Conservation (phyloP, 257 asterid species). For the Verbena officinalis region DNA sequence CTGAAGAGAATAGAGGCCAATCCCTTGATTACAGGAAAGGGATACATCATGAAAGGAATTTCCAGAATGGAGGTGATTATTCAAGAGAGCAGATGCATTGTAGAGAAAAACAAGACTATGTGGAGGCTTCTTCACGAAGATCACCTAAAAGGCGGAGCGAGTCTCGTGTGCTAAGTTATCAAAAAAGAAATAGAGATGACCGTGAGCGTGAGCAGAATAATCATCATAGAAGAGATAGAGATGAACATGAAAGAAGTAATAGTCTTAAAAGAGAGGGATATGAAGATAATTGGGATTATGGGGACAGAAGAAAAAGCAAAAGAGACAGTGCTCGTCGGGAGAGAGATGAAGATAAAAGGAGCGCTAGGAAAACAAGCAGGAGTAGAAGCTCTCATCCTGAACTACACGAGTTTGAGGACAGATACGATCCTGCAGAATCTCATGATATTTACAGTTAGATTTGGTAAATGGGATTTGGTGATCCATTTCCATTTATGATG, state of each 20-base stretch:
- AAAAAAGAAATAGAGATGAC: constrained; percentile 37
- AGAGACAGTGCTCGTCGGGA: constrained; percentile 29
- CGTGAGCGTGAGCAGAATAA: constrained; percentile 22
- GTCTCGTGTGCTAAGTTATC: constrained; percentile 34
- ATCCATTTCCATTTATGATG: constrained; percentile 18
- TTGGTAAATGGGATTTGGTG: constrained; percentile 12
- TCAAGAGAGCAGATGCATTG: constrained; percentile 31
- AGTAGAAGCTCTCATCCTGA: constrained; percentile 38
- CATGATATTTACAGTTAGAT: constrained; percentile 32
- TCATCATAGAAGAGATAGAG: constrained; percentile 36
- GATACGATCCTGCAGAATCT: constrained; percentile 68
- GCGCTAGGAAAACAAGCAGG: constrained; percentile 28
- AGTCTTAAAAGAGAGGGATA: constrained; percentile 48
- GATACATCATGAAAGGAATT: constrained; percentile 32
- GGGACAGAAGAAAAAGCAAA: constrained; percentile 41
- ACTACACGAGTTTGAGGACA: constrained; percentile 56
- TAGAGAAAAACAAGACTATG: constrained; percentile 35
- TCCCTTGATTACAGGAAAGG: constrained; percentile 41
- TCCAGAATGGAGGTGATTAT: constrained; percentile 29
- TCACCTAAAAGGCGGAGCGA: constrained; percentile 42
- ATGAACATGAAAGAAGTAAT: constrained; percentile 41
- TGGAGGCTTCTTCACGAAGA: constrained; percentile 36
- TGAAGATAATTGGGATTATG: constrained; percentile 40
- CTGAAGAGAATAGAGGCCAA: constrained; percentile 32
- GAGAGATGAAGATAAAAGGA: constrained; percentile 37